These are phyloP conservation scores for Fusarium phyllophilum DNA, from an alignment of 2,329 filamentous ascomycete species.

Conservation along the genomic window DNA sequence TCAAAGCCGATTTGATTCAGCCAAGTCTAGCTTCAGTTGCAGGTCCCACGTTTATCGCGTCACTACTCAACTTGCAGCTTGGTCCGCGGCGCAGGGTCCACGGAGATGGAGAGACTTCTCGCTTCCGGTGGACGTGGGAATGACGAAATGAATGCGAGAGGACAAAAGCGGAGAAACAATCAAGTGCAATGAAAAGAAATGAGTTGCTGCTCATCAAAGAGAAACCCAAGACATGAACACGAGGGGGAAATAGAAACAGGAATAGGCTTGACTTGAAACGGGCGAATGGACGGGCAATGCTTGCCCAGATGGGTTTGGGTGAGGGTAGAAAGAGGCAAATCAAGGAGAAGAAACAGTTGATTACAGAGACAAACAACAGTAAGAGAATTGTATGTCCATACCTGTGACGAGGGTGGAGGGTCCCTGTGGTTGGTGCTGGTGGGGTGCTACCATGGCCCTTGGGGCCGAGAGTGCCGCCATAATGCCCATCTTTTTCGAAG, in stretches of 20 bases:
- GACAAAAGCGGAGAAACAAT: constrained; percentile 28
- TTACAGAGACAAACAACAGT: constrained; percentile 25
- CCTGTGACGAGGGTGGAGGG: constrained; percentile 36
- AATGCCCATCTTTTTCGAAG: constrained; percentile 17
- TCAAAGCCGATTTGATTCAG: constrained; percentile 18
- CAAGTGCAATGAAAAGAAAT: neutral
- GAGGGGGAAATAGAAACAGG: constrained; percentile 5
- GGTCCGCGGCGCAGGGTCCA: constrained; percentile 20
- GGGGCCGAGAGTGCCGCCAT: constrained; percentile 43
- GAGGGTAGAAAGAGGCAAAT: constrained; percentile 12
- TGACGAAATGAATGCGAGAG: constrained; percentile 29
- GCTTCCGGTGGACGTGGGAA: constrained; percentile 19
- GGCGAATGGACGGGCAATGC: constrained; percentile 7
- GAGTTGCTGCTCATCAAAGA: constrained; percentile 3
- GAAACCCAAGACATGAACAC: neutral
- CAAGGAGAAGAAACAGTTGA: constrained; percentile 26
- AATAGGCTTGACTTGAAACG: constrained; percentile 12
- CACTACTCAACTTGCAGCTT: constrained; percentile 8
- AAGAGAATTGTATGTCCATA: constrained; percentile 27
- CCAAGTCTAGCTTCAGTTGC: neutral
- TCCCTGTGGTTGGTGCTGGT: constrained; percentile 39
- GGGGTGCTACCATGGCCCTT: constrained; percentile 35
- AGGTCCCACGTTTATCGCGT: constrained; percentile 37
- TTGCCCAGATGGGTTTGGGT: constrained; percentile 20
- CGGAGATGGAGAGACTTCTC: constrained; percentile 37